phyloP scores from a whole-genome alignment of 441 rosid species.

The Pelargonium fulgidum region DNA sequence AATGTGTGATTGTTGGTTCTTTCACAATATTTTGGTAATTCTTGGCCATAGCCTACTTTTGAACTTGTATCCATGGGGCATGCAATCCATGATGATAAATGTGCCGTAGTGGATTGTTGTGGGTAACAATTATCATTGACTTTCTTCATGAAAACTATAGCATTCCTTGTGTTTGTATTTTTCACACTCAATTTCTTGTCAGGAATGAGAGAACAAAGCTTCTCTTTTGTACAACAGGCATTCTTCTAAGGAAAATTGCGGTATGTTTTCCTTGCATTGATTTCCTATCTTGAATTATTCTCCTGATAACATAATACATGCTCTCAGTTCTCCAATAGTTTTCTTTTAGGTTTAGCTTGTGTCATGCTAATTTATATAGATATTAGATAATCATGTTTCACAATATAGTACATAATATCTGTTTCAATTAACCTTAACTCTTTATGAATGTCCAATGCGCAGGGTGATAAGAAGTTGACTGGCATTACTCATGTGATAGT shows the following conservation, averaged over 20 bases:
- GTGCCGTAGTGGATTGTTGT: not conserved
- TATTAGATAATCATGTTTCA: not conserved
- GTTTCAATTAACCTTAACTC: slow-evolving; percentile 8
- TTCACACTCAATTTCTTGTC: slow-evolving; percentile 25
- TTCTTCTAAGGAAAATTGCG: slow-evolving; percentile 77
- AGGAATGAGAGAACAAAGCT: slow-evolving; percentile 91
- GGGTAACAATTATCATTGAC: not conserved
- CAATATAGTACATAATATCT: not conserved
- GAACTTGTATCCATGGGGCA: not conserved
- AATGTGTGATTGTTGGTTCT: not conserved
- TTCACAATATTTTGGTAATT: not conserved
- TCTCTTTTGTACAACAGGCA: slow-evolving; percentile 92
- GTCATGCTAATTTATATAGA: not conserved
- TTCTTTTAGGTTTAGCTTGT: not conserved
- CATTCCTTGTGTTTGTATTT: not conserved
- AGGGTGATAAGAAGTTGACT: slow-evolving; percentile 77
- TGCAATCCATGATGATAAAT: not conserved
- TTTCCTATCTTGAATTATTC: not conserved
- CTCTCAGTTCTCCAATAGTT: not conserved
- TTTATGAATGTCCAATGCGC: slow-evolving; percentile 21
- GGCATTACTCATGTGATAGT: slow-evolving; percentile 80
- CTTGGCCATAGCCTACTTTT: not conserved
- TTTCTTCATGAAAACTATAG: slow-evolving; percentile 8
- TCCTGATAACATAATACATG: not conserved
- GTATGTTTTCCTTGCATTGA: slow-evolving; percentile 29